phyloP scores from a whole-genome alignment of 306 rosid species.

The Malus orientalis region DNA sequence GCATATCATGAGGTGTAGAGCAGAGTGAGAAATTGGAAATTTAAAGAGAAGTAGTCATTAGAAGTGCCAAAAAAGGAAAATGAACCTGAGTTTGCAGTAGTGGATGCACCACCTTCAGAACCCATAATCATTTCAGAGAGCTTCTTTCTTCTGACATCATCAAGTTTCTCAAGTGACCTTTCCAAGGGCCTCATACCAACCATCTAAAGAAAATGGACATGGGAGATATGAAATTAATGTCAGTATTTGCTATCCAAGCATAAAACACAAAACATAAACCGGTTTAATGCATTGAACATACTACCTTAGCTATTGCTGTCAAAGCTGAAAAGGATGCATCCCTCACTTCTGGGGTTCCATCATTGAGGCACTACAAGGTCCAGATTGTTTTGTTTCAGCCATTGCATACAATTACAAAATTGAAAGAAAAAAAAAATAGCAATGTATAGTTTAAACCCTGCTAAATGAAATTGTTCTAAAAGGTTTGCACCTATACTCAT shows the following conservation, averaged over 20 bases:
- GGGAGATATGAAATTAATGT: slow-evolving; percentile 11
- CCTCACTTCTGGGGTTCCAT: slow-evolving; percentile 96
- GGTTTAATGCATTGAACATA: background rate
- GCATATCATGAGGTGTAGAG: slow-evolving; percentile 20
- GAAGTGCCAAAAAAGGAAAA: slow-evolving; percentile 8
- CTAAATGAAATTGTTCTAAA: background rate
- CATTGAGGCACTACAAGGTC: slow-evolving; percentile 67
- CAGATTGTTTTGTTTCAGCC: slow-evolving; percentile 12
- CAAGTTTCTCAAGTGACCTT: slow-evolving; percentile 90
- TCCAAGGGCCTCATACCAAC: slow-evolving; percentile 99
- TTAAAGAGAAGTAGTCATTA: background rate
- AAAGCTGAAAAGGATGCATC: slow-evolving; percentile 94
- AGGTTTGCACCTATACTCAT: background rate
- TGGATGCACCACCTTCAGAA: slow-evolving; percentile 63
- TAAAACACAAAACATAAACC: background rate
- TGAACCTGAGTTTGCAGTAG: slow-evolving; percentile 59
- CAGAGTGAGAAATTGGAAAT: background rate
- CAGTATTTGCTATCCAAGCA: slow-evolving; percentile 4
- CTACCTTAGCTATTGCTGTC: slow-evolving; percentile 94
- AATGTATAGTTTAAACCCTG: background rate
- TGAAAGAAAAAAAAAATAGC: background rate
- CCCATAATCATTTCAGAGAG: slow-evolving; percentile 94
- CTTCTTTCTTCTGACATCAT: slow-evolving; percentile 90
- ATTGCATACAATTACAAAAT: background rate
- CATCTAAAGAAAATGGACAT: slow-evolving; percentile 38